Percentiles rank a stretch among this genome's conserved stretches.
These are phyloP conservation scores for Oryza rufipogon DNA, from an alignment of 176 grass and related monocot genomes.

Conservation along the genomic window DNA sequence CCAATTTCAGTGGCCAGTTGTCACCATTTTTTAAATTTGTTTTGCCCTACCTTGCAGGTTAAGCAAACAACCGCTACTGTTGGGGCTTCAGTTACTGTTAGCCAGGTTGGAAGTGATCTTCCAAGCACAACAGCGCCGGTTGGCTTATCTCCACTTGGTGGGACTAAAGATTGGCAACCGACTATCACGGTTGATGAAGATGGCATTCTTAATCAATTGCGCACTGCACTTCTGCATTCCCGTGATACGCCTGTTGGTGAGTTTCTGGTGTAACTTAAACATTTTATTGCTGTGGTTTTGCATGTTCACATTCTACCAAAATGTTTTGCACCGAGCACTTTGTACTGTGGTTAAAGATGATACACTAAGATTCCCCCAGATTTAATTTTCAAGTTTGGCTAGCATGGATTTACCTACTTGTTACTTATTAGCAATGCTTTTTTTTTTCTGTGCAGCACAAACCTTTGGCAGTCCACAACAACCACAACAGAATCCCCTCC, in stretches of 20 bases:
- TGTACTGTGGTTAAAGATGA: slow-evolving; percentile 6
- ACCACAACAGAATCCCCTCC: slow-evolving; percentile 57
- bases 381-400: slow-evolving; percentile 25
- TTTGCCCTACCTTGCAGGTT: slow-evolving; percentile 59
- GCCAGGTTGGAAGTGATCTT: slow-evolving; percentile 82
- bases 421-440: slow-evolving; percentile 18
- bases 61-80: slow-evolving; percentile 75
- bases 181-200: slow-evolving; percentile 85
- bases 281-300: slow-evolving; percentile 16
- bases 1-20: slow-evolving; percentile 21
- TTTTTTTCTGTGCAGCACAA: slow-evolving; percentile 51
- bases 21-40: slow-evolving; percentile 28
- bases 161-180: slow-evolving; percentile 75
- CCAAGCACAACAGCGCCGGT: slow-evolving; percentile 51
- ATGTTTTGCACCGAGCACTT: not conserved
- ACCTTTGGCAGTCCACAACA: slow-evolving; percentile 64
- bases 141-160: slow-evolving; percentile 75
- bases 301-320: not conserved
- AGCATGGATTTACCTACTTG: slow-evolving; percentile 5
- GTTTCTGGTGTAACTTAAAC: slow-evolving; percentile 42
- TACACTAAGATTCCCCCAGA: not conserved
- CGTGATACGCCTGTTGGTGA: slow-evolving; percentile 69
- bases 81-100: slow-evolving; percentile 79
- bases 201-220: slow-evolving; percentile 78
- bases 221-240: slow-evolving; percentile 59